A percentile compares a stretch with the other conserved stretches of the same genome.
phyloP scores from a whole-genome alignment of 306 rosid genomes.

The Quercus rubra region DNA sequence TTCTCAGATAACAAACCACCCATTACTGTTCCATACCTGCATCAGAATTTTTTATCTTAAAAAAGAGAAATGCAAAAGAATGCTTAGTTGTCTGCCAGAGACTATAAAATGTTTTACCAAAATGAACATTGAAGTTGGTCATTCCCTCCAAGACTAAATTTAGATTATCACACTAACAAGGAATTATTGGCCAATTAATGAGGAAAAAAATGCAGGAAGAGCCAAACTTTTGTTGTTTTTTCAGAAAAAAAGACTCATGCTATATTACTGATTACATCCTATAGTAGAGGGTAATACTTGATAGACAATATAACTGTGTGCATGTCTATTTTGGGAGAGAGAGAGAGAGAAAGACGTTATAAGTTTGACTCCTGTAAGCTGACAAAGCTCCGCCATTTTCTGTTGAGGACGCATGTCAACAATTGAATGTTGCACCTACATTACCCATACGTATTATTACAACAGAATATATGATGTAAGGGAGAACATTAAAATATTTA shows the following conservation, averaged over 20 bases:
- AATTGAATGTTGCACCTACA: slow-evolving; percentile 87
- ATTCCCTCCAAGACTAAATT: background rate
- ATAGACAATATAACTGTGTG: background rate
- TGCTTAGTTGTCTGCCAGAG: background rate
- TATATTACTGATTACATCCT: background rate
- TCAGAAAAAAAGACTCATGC: background rate
- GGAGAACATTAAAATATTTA: background rate
- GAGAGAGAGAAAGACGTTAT: slow-evolving; percentile 65
- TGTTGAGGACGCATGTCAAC: slow-evolving; percentile 96
- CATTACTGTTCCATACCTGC: slow-evolving; percentile 96
- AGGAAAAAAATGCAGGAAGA: background rate
- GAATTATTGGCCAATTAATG: background rate
- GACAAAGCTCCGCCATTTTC: slow-evolving; percentile 88
- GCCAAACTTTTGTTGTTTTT: background rate
- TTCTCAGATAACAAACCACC: slow-evolving; percentile 94
- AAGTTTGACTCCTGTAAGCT: slow-evolving; percentile 90
- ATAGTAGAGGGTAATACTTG: no score
- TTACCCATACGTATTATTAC: slow-evolving; percentile 4
- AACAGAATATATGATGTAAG: background rate
- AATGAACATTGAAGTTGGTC: background rate
- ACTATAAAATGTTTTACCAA: background rate
- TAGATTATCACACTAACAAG: background rate
- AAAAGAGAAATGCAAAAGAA: background rate
- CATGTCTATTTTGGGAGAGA: background rate
- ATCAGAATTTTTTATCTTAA: slow-evolving; percentile 20